These are phyloP conservation scores for Phanerochaete sordida DNA, from an alignment of 768 basidiomycete genomes.

Conservation along the genomic window DNA sequence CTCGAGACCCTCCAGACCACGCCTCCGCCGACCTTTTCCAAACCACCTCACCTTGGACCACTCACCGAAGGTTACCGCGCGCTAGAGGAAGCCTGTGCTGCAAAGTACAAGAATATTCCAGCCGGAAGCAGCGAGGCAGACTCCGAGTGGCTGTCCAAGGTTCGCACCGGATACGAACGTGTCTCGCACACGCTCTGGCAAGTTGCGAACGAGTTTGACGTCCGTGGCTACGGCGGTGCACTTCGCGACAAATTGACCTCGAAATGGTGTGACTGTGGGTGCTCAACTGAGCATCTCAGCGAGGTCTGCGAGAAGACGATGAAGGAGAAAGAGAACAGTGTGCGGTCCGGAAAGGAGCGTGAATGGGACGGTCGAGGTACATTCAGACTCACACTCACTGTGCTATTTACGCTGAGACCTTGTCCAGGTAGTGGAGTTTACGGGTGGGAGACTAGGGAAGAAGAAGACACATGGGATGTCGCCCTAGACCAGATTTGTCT, in stretches of 20 bases:
- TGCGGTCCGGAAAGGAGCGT: conserved; percentile 60
- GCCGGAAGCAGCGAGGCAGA: conserved; percentile 43
- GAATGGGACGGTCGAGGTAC: conserved; percentile 75
- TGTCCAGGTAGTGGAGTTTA: conserved; percentile 50
- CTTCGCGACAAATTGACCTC: conserved; percentile 67
- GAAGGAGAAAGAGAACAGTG: conserved; percentile 55
- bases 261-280: conserved; percentile 82
- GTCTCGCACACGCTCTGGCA: conserved; percentile 64
- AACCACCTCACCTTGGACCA: conserved; percentile 63
- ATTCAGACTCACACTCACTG: neutral
- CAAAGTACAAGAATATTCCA: conserved; percentile 41
- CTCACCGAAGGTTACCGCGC: conserved; percentile 55
- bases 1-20: conserved; percentile 57
- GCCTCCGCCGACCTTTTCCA: conserved; percentile 54
- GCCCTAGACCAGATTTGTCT: conserved; percentile 61
- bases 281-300: conserved; percentile 73
- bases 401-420: neutral
- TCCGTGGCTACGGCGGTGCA: conserved; percentile 66
- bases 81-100: conserved; percentile 62
- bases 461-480: conserved; percentile 75
- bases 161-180: conserved; percentile 63
- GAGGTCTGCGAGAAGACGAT: conserved; percentile 77
- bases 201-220: conserved; percentile 68
- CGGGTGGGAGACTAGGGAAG: conserved; percentile 73
- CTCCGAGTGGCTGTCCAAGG: conserved; percentile 54